Conservation (phyloP, 805 yeast species). For the Barnettozyma populi region DNA sequence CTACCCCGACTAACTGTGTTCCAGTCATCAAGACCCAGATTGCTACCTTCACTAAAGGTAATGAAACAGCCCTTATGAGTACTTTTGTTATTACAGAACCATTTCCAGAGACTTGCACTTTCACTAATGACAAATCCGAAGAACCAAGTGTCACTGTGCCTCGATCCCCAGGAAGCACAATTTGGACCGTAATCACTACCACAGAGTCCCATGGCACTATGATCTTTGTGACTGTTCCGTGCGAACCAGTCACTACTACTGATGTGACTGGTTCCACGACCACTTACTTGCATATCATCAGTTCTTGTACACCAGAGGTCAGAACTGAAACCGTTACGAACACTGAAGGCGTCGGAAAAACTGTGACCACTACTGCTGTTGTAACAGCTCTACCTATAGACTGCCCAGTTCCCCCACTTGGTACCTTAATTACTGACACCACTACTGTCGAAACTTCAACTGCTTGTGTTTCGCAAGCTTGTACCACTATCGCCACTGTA, state of each 20-base stretch:
- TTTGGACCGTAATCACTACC: neutral
- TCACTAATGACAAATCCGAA: neutral
- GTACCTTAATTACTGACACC: neutral
- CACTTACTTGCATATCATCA: neutral
- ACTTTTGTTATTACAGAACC: neutral
- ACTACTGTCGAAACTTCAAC: neutral
- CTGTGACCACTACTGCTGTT: neutral
- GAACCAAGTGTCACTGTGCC: neutral
- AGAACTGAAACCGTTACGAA: neutral
- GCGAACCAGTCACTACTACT: neutral
- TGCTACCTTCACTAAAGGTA: neutral
- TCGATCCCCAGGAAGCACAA: neutral
- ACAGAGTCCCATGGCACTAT: neutral
- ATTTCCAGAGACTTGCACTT: neutral
- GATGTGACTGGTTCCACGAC: neutral
- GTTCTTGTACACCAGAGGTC: neutral
- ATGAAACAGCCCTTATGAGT: neutral
- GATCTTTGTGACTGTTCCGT: neutral
- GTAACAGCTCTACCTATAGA: neutral
- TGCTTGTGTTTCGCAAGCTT: neutral
- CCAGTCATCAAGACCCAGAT: neutral
- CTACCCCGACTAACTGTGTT: constrained; percentile 1
- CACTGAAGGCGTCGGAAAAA: neutral
- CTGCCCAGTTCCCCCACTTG: neutral
- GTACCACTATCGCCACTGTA: neutral